phyloP scores from a whole-genome alignment of 2,329 filamentous ascomycete species.

The Hymenotorrendiella dingleyae region DNA sequence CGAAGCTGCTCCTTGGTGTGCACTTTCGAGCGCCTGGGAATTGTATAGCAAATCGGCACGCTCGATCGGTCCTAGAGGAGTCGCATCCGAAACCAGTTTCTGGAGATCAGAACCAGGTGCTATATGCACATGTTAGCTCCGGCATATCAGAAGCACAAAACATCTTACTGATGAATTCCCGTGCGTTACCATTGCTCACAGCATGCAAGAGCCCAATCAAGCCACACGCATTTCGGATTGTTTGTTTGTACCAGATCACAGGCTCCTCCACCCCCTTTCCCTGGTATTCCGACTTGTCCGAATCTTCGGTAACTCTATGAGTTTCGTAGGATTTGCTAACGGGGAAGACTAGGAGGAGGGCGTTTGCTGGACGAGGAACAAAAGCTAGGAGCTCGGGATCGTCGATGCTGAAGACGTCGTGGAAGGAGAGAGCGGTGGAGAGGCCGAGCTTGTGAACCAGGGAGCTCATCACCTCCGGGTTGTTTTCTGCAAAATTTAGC shows the following conservation, averaged over 20 bases:
- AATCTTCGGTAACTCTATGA: slow-evolving; percentile 69
- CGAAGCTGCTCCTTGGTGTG: slow-evolving; percentile 71
- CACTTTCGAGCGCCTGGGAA: slow-evolving; percentile 66
- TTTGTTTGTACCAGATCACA: slow-evolving; percentile 92
- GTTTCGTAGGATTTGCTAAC: slow-evolving; percentile 73
- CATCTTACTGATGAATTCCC: slow-evolving; percentile 65
- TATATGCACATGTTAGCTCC: slow-evolving; percentile 27
- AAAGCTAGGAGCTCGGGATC: slow-evolving; percentile 80
- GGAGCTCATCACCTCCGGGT: slow-evolving; percentile 81
- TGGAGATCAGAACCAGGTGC: slow-evolving; percentile 41
- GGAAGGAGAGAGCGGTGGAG: slow-evolving; percentile 67
- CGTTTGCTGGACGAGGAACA: slow-evolving; percentile 80
- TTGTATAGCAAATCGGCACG: slow-evolving; percentile 73
- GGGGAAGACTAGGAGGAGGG: slow-evolving; percentile 88
- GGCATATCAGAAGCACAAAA: slow-evolving; percentile 59
- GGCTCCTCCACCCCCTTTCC: slow-evolving; percentile 66
- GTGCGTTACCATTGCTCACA: slow-evolving; percentile 69
- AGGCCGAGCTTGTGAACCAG: slow-evolving; percentile 82
- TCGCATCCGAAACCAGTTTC: slow-evolving; percentile 61
- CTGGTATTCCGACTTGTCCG: slow-evolving; percentile 52
- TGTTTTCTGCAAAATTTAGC: slow-evolving; percentile 45
- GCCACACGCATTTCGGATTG: slow-evolving; percentile 88
- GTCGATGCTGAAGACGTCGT: slow-evolving; percentile 88
- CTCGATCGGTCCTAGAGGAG: slow-evolving; percentile 57
- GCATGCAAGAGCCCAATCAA: slow-evolving; percentile 84